These are phyloP conservation scores for Athelia sp. DNA, from an alignment of 1,284 basidiomycete species.

Conservation along the genomic window DNA sequence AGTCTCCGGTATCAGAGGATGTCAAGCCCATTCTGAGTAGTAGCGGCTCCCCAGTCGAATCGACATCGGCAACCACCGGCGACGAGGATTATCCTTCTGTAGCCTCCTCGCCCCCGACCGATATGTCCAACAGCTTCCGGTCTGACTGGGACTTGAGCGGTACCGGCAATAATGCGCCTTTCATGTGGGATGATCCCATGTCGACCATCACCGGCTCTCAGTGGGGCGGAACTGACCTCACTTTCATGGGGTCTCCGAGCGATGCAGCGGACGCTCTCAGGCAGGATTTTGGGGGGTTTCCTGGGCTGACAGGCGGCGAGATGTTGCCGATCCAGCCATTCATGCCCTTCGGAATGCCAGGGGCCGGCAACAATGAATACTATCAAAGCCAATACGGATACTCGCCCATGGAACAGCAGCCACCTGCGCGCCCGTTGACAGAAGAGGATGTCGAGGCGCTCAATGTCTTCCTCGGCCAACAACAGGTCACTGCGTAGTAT, in stretches of 20 bases:
- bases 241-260: background rate
- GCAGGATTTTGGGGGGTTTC: conserved; percentile 1
- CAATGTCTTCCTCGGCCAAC: background rate
- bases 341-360: conserved; percentile 1
- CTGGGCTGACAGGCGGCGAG: conserved; percentile 1
- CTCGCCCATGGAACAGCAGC: background rate
- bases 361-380: background rate
- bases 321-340: conserved; percentile 1
- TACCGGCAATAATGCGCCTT: background rate
- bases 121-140: background rate
- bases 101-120: background rate
- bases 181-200: background rate
- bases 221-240: background rate
- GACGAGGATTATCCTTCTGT: background rate
- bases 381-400: conserved; percentile 1
- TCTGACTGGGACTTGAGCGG: background rate
- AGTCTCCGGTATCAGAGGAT: background rate
- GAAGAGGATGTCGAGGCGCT: conserved; percentile 1
- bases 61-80: background rate
- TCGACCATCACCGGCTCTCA: background rate
- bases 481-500: background rate
- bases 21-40: background rate
- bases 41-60: background rate
- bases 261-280: background rate
- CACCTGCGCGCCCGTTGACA: background rate